A percentile compares a stretch with the other conserved stretches of the same genome.
Conservation (phyloP, 2,329 filamentous ascomycete genomes). For the Triangularia verruculosa region DNA sequence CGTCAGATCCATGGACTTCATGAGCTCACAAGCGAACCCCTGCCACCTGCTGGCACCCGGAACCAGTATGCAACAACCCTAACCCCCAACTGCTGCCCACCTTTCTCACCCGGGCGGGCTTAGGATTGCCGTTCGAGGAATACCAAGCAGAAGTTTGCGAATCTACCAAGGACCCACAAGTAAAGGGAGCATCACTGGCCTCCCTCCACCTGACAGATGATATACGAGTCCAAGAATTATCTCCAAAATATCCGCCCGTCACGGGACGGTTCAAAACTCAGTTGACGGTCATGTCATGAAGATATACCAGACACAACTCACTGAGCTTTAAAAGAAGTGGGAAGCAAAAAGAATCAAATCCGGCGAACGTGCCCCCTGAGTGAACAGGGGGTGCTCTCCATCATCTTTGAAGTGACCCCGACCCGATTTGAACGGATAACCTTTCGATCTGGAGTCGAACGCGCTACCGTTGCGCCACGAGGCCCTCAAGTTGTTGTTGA, state of each 20-base stretch:
- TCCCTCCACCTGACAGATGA: neutral
- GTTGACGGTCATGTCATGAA: neutral
- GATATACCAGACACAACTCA: neutral
- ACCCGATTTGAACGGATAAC: slow-evolving; percentile 14
- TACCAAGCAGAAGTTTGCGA: no score
- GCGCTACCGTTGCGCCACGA: slow-evolving; percentile 16
- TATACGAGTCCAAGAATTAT: neutral
- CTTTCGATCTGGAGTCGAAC: slow-evolving; percentile 16
- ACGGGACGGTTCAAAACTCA: neutral
- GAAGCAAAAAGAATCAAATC: neutral
- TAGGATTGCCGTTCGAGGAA: no score
- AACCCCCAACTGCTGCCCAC: neutral
- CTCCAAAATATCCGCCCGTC: neutral
- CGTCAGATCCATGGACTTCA: neutral
- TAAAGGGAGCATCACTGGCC: no score
- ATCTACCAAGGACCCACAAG: no score
- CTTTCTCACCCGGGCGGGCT: no score
- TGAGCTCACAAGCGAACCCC: slow-evolving; percentile 4
- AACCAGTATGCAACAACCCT: neutral
- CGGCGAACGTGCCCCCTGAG: neutral
- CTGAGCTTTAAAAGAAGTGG: neutral
- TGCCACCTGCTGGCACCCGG: neutral
- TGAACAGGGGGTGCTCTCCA: neutral
- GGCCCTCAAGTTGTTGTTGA: neutral
- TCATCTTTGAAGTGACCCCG: slow-evolving; percentile 6